phyloP scores from a whole-genome alignment of 2,329 filamentous ascomycete species.

The Erysiphe pulchra region DNA sequence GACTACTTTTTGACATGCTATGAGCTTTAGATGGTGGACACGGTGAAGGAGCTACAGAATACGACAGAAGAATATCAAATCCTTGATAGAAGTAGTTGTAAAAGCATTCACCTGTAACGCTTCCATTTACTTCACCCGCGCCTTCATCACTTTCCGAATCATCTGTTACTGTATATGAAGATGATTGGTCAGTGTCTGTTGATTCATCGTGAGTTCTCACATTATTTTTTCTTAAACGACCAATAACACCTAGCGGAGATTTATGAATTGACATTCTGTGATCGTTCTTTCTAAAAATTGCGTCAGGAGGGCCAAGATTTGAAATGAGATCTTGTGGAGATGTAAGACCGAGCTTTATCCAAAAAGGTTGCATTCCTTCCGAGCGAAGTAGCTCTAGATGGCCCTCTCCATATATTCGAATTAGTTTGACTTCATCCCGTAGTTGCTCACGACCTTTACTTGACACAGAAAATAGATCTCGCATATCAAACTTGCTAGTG shows the following conservation, averaged over 20 bases:
- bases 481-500: conserved; percentile 44
- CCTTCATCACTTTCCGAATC: conserved; percentile 38
- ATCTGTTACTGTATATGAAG: conserved; percentile 43
- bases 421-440: conserved; percentile 70
- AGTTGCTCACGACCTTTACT: conserved; percentile 50
- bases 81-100: conserved; percentile 96
- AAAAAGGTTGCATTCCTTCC: conserved; percentile 37
- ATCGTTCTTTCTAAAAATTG: conserved; percentile 80
- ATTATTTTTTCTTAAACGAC: conserved; percentile 19
- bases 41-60: conserved; percentile 37
- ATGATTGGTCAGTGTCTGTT: conserved; percentile 52
- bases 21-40: conserved; percentile 25
- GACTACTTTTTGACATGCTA: conserved; percentile 7
- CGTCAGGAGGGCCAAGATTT: conserved; percentile 77
- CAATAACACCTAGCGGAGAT: conserved; percentile 21
- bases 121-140: conserved; percentile 27
- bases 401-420: conserved; percentile 55
- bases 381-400: conserved; percentile 54
- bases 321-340: conserved; percentile 78
- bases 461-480: conserved; percentile 43
- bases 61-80: conserved; percentile 79
- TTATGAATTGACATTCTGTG: conserved; percentile 71
- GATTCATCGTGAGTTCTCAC: conserved; percentile 22
- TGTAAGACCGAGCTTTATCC: conserved; percentile 59
- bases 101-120: conserved; percentile 51